A percentile compares a stretch with the other conserved stretches of the same genome.
Conservation (phyloP, 371 early-diverging fungal genomes). For the Mucor racemosus region DNA sequence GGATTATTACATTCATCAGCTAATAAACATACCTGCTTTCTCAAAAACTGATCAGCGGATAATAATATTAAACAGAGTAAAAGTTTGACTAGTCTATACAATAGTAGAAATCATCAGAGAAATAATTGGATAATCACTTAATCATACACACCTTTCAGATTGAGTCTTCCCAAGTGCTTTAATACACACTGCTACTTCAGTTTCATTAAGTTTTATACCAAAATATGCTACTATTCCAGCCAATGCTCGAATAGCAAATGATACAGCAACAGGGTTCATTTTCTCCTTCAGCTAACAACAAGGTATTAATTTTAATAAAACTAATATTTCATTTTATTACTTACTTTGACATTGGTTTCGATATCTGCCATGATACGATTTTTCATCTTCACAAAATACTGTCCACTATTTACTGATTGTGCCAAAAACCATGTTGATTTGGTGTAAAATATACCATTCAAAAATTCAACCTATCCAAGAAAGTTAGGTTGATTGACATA, state of each 20-base stretch:
- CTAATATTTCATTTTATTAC: background rate
- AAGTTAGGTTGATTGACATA: too few species aligned
- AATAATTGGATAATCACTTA: background rate
- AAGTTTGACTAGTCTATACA: slow-evolving; percentile 24
- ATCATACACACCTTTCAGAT: slow-evolving; percentile 31
- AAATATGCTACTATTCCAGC: slow-evolving; percentile 46
- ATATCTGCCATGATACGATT: slow-evolving; percentile 32
- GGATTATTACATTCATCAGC: background rate
- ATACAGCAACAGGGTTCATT: slow-evolving; percentile 14
- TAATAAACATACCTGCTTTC: slow-evolving; percentile 23
- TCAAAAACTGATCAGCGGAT: slow-evolving; percentile 28
- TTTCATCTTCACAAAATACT: slow-evolving; percentile 42
- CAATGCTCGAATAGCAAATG: slow-evolving; percentile 41
- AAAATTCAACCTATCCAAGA: slow-evolving; percentile 31
- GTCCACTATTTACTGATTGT: slow-evolving; percentile 39
- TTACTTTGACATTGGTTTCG: slow-evolving; percentile 7
- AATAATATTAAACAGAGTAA: slow-evolving; percentile 24
- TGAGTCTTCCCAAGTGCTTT: slow-evolving; percentile 27
- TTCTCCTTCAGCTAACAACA: background rate
- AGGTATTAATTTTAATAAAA: background rate
- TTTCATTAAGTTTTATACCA: slow-evolving; percentile 42
- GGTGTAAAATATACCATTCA: slow-evolving; percentile 41
- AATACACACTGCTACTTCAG: slow-evolving; percentile 31
- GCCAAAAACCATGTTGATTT: slow-evolving; percentile 48
- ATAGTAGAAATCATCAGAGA: background rate